A percentile compares a stretch with the other conserved stretches of the same genome.
These are phyloP conservation scores for Coemansia sp. DNA, from an alignment of 192 early-diverging fungal genomes.

Conservation along the genomic window DNA sequence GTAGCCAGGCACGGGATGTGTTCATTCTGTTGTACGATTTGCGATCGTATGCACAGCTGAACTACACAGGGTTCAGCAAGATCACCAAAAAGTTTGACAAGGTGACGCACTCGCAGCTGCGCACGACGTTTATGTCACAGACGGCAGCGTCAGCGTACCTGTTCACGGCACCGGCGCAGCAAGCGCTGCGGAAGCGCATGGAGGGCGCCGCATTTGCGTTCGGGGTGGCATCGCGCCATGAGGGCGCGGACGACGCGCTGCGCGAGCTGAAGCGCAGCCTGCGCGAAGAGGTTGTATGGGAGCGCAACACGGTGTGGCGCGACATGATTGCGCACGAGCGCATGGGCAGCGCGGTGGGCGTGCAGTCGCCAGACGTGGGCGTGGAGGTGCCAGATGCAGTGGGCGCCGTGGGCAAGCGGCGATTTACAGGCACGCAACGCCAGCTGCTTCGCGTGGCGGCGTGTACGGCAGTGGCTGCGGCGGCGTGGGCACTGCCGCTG, in stretches of 20 bases:
- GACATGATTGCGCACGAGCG: constrained; percentile 94
- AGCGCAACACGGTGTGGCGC: constrained; percentile 96
- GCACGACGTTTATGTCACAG: constrained; percentile 66
- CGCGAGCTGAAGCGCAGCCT: constrained; percentile 76
- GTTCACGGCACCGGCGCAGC: constrained; percentile 65
- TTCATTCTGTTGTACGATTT: constrained; percentile 85
- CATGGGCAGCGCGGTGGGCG: constrained; percentile 70
- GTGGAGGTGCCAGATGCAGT: constrained; percentile 14
- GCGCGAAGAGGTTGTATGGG: constrained; percentile 90
- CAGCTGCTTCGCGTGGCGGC: constrained; percentile 51
- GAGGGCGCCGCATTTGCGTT: constrained; percentile 33
- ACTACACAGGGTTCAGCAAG: constrained; percentile 91
- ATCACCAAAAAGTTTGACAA: constrained; percentile 98
- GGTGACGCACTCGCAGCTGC: constrained; percentile 75
- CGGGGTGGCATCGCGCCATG: constrained; percentile 25
- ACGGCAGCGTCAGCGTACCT: constrained; percentile 67
- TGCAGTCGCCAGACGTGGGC: constrained; percentile 55
- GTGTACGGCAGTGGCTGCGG: constrained; percentile 62
- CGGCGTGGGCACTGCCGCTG: constrained; percentile 58
- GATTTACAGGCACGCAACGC: constrained; percentile 52
- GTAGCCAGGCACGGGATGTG: constrained; percentile 63
- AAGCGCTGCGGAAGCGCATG: constrained; percentile 64
- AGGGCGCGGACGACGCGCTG: constrained; percentile 62
- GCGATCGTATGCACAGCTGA: constrained; percentile 83
- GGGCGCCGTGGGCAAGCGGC: constrained; percentile 52